These are phyloP conservation scores for Coemansia umbellata DNA, from an alignment of 192 early-diverging fungal genomes.

Conservation along the genomic window DNA sequence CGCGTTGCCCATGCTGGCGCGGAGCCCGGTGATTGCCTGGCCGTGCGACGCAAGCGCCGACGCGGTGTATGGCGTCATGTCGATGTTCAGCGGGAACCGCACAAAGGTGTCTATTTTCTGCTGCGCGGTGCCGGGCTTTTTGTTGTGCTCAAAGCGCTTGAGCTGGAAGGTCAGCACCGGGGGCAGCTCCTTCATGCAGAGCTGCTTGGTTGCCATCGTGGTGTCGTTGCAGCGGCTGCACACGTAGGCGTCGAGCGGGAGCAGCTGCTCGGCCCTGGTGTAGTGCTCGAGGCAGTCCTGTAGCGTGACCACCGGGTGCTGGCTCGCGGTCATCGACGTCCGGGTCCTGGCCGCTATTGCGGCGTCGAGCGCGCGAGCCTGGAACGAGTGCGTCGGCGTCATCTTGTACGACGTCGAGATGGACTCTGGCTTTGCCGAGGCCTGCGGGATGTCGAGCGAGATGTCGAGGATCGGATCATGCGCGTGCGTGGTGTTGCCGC, in stretches of 20 bases:
- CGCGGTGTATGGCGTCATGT: conserved; percentile 90
- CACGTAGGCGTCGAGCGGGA: conserved; percentile 58
- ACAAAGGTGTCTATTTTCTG: conserved; percentile 86
- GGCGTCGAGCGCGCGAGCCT: conserved; percentile 17
- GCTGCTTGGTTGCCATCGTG: conserved; percentile 76
- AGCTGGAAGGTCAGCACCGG: conserved; percentile 89
- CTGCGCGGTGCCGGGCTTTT: not conserved
- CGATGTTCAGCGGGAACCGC: conserved; percentile 74
- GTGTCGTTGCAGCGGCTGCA: conserved; percentile 66
- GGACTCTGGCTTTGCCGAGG: not conserved
- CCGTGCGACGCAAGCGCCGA: conserved; percentile 48
- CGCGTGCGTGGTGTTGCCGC: conserved; percentile 73
- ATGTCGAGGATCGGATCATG: conserved; percentile 90
- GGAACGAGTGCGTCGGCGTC: conserved; percentile 17
- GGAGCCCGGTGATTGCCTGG: conserved; percentile 35
- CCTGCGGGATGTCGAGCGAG: conserved; percentile 75
- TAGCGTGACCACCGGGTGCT: conserved; percentile 31
- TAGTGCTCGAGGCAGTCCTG: conserved; percentile 56
- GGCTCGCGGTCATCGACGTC: conserved; percentile 19
- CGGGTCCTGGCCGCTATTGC: not conserved
- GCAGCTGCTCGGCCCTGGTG: conserved; percentile 78
- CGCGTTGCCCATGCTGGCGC: conserved; percentile 21
- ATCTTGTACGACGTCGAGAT: conserved; percentile 3
- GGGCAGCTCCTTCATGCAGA: conserved; percentile 80
- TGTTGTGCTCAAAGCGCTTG: conserved; percentile 87